phyloP scores from a whole-genome alignment of 2,329 filamentous ascomycete genomes.

The Intubia oerlemansii region DNA sequence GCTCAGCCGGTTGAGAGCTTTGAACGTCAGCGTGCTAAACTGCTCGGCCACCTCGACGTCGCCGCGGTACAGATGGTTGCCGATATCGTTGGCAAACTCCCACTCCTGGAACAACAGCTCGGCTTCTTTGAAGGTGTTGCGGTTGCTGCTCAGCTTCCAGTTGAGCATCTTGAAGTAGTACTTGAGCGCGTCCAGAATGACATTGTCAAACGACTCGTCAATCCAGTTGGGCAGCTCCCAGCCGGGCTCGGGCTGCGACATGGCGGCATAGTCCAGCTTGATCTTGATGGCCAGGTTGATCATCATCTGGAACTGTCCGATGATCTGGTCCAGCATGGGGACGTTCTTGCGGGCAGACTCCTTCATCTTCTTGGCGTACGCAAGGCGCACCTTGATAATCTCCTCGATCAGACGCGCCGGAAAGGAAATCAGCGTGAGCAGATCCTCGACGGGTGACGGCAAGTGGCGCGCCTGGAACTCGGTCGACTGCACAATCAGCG shows the following conservation, averaged over 20 bases:
- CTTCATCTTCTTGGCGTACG: constrained; percentile 87
- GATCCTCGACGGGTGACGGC: constrained; percentile 88
- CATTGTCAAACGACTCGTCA: constrained; percentile 84
- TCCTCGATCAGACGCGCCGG: constrained; percentile 90
- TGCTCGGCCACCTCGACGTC: constrained; percentile 96
- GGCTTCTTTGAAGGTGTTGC: constrained; percentile 97
- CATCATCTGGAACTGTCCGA: constrained; percentile 83
- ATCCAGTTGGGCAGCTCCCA: constrained; percentile 95
- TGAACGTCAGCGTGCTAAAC: constrained; percentile 84
- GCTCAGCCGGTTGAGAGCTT: constrained; percentile 72
- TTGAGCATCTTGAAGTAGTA: constrained; percentile 99
- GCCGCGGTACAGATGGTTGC: constrained; percentile 73
- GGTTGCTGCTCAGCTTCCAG: constrained; percentile 93
- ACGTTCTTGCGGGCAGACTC: constrained; percentile 80
- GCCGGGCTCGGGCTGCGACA: constrained; percentile 70
- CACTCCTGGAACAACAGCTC: constrained; percentile 95
- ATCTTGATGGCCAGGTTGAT: constrained; percentile 82
- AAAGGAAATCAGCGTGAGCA: constrained; percentile 92
- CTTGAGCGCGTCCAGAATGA: constrained; percentile 79
- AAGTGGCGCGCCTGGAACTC: constrained; percentile 77
- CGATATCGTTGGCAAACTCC: constrained; percentile 91
- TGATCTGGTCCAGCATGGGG: constrained; percentile 96
- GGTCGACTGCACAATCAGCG: constrained; percentile 67
- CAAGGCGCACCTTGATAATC: constrained; percentile 78
- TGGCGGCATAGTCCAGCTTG: constrained; percentile 68